Evolutionary conservation across 2,329 filamentous ascomycete genomes (phyloP).

Genomic region (Monosporascus sp.): DNA sequence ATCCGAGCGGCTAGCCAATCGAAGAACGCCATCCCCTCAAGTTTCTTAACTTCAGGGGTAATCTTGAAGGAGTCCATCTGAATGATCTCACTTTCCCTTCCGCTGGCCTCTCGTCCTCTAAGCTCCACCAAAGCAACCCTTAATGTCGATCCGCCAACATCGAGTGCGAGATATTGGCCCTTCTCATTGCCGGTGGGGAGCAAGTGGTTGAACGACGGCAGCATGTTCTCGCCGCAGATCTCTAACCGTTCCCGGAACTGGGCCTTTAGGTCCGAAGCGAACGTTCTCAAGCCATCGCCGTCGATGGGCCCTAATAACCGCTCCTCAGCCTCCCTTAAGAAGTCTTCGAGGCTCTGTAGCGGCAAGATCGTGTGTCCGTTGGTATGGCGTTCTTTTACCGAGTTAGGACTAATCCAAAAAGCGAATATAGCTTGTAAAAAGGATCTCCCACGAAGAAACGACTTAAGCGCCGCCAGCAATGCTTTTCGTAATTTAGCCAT

Average conservation of each 20-base stretch:
- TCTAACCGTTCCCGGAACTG: constrained; percentile 50
- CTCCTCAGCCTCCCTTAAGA: constrained; percentile 51
- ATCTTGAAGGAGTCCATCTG: constrained; percentile 53
- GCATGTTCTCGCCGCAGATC: constrained; percentile 52
- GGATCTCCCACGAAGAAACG: constrained; percentile 53
- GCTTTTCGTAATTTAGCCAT: constrained; percentile 53
- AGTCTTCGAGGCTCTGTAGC: constrained; percentile 38
- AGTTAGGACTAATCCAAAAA: constrained; percentile 44
- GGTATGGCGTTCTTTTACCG: constrained; percentile 24
- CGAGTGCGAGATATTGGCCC: constrained; percentile 57
- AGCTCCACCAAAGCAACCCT: constrained; percentile 60
- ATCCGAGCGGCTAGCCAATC: constrained; percentile 63
- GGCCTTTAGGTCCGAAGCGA: constrained; percentile 45
- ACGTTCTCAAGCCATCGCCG: constrained; percentile 36
- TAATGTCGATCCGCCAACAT: constrained; percentile 65
- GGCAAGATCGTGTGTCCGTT: constrained; percentile 10
- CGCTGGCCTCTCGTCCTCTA: constrained; percentile 36
- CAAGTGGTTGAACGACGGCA: constrained; percentile 61
- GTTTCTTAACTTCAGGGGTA: constrained; percentile 46
- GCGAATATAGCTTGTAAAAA: constrained; percentile 52
- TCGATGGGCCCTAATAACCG: constrained; percentile 44
- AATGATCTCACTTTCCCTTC: constrained; percentile 44
- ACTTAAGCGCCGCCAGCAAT: constrained; percentile 51
- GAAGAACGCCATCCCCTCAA: constrained; percentile 57
- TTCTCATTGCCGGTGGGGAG: constrained; percentile 55